Evolutionary conservation across 163 green algal genomes (phyloP), one percentile per base, ranked within the genome.

Genomic region (Prototheca cutis): DNA sequence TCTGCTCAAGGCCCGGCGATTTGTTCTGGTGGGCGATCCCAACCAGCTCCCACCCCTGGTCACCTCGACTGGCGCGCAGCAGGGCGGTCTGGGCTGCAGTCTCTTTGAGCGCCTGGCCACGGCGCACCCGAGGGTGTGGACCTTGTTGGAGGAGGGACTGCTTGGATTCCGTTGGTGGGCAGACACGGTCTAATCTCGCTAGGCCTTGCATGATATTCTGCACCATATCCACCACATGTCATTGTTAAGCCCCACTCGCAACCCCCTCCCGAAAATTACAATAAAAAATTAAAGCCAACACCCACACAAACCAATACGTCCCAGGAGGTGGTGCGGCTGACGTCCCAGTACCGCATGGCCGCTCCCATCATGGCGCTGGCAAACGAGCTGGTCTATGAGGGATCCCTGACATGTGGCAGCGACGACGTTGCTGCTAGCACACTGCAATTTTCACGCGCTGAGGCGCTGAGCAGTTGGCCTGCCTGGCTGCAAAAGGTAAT

Each of bases 31-130:
- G 40, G 90, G 92, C 3, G 92, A 97, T 71, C 83, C 87, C 67
- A 70, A 85, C 60, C 87, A 98, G 80, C 87, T 98, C 54, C 82
- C 88, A 18, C 92, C 92, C 4, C 74, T 98, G 49, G 88, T 95
- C 18, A 58, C 69, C 2, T 83, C 58, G 62, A 47, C 31, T 13
- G 51, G 65, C 40, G 88, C 88, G 3, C 45, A 66, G 48, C 66
- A 73, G 29, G 63, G 63, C 4, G 88, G 88, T 2, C 58, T 95
- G 33, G 76, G 64, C 5, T 67, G 73, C 30, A 88, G 71, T 59
- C 81, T 98, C 21, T 95, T 98, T 68, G 49, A 70, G n/a, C 62
- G 63, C 10, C 77, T 98, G 39, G 81, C 71, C 13, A 77, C 91
- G 27, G 83, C 84, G 8, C 83, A 96, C 57, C 86, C 91, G 7